Evolutionary conservation across 768 basidiomycete species (phyloP).

Genomic region (Imleria badia): DNA sequence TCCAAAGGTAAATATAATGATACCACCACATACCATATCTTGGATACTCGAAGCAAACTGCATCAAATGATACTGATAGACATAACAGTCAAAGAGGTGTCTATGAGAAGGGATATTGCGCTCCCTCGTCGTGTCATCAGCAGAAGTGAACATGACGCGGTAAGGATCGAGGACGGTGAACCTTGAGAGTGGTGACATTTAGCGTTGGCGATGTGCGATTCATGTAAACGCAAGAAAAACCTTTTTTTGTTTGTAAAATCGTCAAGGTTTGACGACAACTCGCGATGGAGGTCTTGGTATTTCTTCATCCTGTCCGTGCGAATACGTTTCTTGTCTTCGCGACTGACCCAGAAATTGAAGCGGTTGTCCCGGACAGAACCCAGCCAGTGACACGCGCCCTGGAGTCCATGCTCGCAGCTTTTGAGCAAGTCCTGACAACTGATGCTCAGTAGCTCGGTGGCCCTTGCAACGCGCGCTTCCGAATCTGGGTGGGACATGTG

Average conservation of each 20-base stretch:
- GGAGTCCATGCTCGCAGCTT: constrained; percentile 40
- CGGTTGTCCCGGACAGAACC: constrained; percentile 36
- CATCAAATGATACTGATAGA: constrained; percentile 59
- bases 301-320: constrained; percentile 37
- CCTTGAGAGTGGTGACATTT: constrained; percentile 33
- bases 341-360: constrained; percentile 36
- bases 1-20: background rate
- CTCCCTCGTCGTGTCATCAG: constrained; percentile 24
- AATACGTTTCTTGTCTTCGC: constrained; percentile 28
- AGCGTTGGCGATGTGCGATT: background rate
- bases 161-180: constrained; percentile 59
- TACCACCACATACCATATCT: constrained; percentile 31
- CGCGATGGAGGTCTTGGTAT: constrained; percentile 36
- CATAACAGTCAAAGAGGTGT: constrained; percentile 70
- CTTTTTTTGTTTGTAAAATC: constrained; percentile 50
- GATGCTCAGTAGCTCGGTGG: constrained; percentile 45
- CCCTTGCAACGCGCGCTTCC: constrained; percentile 41
- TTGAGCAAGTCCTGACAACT: constrained; percentile 56
- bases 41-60: constrained; percentile 34
- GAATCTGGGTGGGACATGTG: constrained; percentile 49
- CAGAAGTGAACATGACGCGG: constrained; percentile 45
- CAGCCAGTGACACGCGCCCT: constrained; percentile 53
- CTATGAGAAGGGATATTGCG: constrained; percentile 57
- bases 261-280: constrained; percentile 39
- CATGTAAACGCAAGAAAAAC: constrained; percentile 31